A percentile compares a stretch with the other conserved stretches of the same genome.
Conservation (phyloP, 73 alveolate genomes). For the Symbiodinium pilosum region DNA sequence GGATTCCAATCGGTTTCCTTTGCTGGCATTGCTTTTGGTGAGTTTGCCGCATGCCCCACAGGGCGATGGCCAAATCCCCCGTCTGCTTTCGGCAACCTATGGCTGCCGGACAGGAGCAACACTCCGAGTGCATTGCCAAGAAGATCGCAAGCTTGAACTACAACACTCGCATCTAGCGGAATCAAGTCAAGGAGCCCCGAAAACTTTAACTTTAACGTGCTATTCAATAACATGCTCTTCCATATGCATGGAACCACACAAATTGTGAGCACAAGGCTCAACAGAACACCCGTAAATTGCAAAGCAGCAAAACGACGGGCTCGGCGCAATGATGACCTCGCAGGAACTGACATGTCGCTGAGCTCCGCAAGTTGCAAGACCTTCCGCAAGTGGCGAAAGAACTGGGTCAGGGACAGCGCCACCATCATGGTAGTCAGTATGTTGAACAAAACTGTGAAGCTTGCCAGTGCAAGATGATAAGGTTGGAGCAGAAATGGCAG, state of each 20-base stretch:
- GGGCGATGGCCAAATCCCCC: neutral
- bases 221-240: neutral
- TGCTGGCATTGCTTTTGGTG: neutral
- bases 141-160: neutral
- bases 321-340: neutral
- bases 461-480: neutral
- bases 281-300: neutral
- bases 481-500: neutral
- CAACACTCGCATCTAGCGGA: neutral
- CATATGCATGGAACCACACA: neutral
- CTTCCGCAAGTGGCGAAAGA: neutral
- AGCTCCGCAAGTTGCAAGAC: neutral
- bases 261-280: neutral
- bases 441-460: neutral
- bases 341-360: neutral
- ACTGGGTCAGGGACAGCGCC: neutral
- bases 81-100: neutral
- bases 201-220: neutral
- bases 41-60: neutral
- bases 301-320: neutral
- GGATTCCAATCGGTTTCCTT: conserved; percentile 13
- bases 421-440: conserved; percentile 9
- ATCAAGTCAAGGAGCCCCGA: neutral
- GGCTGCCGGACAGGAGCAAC: conserved; percentile 23
- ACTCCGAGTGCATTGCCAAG: conserved; percentile 20